These are phyloP conservation scores for Rubroshorea leprosula DNA, from an alignment of 345 rosid genomes.

Conservation along the genomic window DNA sequence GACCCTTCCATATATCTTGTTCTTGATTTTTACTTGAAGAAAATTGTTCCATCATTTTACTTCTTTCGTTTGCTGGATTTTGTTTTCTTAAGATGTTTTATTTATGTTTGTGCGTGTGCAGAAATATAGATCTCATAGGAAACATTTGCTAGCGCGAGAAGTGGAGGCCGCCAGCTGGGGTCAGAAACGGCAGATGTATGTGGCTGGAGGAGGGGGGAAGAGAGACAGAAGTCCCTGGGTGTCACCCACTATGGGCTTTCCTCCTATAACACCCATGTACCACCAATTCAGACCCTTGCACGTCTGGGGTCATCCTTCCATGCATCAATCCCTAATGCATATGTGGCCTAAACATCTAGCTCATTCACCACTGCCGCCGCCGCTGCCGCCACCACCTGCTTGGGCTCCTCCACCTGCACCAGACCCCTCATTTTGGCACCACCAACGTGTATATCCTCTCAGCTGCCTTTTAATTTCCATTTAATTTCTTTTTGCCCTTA, in stretches of 20 bases:
- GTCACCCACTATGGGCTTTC: constrained; percentile 69
- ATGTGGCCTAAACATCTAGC: constrained; percentile 69
- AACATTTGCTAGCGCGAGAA: constrained; percentile 76
- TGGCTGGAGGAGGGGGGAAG: constrained; percentile 34
- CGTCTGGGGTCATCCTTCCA: constrained; percentile 91
- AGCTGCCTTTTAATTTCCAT: background rate
- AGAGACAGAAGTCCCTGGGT: constrained; percentile 45
- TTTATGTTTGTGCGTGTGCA: too few species aligned
- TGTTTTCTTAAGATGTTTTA: too few species aligned
- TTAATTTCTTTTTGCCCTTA: background rate
- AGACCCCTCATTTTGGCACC: constrained; percentile 57
- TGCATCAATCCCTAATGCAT: constrained; percentile 33
- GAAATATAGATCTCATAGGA: constrained; percentile 91
- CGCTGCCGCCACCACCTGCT: constrained; percentile 27
- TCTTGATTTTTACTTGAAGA: too few species aligned
- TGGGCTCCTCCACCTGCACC: constrained; percentile 36
- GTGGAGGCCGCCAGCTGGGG: constrained; percentile 83
- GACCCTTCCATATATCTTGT: background rate
- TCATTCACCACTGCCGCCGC: constrained; percentile 33
- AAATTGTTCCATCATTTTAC: too few species aligned
- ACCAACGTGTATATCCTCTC: constrained; percentile 29
- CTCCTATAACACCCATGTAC: constrained; percentile 40
- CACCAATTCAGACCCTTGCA: constrained; percentile 69
- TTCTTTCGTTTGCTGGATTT: too few species aligned
- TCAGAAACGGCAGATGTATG: constrained; percentile 57